A percentile compares a stretch with the other conserved stretches of the same genome.
These are phyloP conservation scores for Exophiala xenobiotica DNA, from an alignment of 2,329 filamentous ascomycete genomes.

Conservation along the genomic window DNA sequence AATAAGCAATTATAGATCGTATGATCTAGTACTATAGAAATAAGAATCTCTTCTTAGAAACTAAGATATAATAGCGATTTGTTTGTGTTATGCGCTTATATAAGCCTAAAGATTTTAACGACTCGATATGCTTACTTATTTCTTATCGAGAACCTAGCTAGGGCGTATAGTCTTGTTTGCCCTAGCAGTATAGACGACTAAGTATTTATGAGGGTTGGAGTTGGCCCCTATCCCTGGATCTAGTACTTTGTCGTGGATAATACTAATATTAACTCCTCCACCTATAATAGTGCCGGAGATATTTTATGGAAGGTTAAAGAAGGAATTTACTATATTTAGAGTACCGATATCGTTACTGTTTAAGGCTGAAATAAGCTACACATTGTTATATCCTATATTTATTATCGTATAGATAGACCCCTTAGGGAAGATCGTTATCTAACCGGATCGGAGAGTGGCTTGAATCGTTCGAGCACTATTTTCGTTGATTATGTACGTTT, in stretches of 20 bases:
- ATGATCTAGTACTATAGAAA: no score
- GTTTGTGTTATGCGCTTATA: no score
- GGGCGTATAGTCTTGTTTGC: background rate
- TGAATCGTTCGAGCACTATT: slow-evolving; percentile 49
- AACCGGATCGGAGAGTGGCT: slow-evolving; percentile 43
- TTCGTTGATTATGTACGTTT: slow-evolving; percentile 54
- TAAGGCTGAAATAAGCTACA: slow-evolving; percentile 51
- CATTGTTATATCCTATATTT: slow-evolving; percentile 45
- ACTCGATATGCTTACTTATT: no score
- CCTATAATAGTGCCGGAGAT: slow-evolving; percentile 32
- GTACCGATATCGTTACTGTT: slow-evolving; percentile 52
- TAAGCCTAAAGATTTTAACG: no score
- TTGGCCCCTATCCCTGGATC: slow-evolving; percentile 44
- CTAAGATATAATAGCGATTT: no score
- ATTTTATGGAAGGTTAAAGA: slow-evolving; percentile 44
- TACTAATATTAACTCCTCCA: slow-evolving; percentile 25
- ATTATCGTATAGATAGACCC: slow-evolving; percentile 54
- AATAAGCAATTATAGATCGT: no score
- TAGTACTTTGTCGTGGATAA: slow-evolving; percentile 33
- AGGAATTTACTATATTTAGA: slow-evolving; percentile 46
- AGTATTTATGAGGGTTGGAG: slow-evolving; percentile 42
- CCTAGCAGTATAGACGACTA: slow-evolving; percentile 16
- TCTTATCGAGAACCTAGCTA: no score
- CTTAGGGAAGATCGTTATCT: no score
- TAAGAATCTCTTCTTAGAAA: no score